A percentile compares a stretch with the other conserved stretches of the same genome.
These are phyloP conservation scores for Phytopythium aichiense DNA, from an alignment of 352 stramenopile species.

Conservation along the genomic window DNA sequence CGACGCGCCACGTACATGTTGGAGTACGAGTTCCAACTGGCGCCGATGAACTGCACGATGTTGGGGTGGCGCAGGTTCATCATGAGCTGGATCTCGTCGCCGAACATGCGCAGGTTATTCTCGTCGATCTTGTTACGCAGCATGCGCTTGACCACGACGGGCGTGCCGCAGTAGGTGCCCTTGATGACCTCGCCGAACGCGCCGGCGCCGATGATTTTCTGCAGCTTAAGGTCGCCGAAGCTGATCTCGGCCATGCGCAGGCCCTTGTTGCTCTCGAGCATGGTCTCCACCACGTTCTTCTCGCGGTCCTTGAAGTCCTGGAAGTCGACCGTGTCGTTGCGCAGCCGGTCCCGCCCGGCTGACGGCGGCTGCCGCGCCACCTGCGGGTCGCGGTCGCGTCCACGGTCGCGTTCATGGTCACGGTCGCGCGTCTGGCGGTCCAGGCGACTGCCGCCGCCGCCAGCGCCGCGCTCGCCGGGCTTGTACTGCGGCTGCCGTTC, in stretches of 20 bases:
- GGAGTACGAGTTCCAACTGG: conserved; percentile 90
- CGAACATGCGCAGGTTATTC: conserved; percentile 87
- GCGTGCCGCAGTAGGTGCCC: conserved; percentile 85
- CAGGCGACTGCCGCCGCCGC: not conserved
- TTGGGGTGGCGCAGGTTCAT: conserved; percentile 88
- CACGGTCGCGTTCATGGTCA: conserved; percentile 1
- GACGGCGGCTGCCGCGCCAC: conserved; percentile 2
- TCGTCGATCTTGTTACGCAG: conserved; percentile 87
- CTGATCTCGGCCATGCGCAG: conserved; percentile 88
- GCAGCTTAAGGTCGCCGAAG: conserved; percentile 85
- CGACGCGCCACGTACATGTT: conserved; percentile 68
- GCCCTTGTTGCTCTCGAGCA: conserved; percentile 86
- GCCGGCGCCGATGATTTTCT: conserved; percentile 84
- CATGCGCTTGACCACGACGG: conserved; percentile 88
- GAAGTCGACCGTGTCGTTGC: conserved; percentile 69
- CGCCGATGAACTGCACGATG: conserved; percentile 89
- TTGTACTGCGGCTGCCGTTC: not conserved
- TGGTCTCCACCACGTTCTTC: conserved; percentile 85
- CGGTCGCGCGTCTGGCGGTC: not conserved
- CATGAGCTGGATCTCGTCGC: conserved; percentile 89
- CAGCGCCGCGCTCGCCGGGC: not conserved
- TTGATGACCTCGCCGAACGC: conserved; percentile 89
- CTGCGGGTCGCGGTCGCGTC: not conserved
- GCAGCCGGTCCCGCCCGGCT: conserved; percentile 14
- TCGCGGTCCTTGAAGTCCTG: conserved; percentile 84